Conservation (phyloP, 139 green algal species). For the Edaphochlamys debaryana region DNA sequence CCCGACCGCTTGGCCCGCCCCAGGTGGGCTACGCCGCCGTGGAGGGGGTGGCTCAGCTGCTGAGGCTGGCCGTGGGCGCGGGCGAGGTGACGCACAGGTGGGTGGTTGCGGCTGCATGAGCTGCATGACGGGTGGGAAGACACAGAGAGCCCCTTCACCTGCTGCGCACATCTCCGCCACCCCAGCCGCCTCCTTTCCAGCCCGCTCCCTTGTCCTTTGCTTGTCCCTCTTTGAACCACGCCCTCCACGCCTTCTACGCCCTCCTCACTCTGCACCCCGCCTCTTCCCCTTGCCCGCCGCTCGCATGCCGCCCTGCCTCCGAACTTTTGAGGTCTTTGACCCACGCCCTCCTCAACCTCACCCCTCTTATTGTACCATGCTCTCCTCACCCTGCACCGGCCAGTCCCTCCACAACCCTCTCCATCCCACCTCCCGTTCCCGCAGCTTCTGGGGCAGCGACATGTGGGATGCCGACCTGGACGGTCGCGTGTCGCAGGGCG, state of each 20-base stretch:
- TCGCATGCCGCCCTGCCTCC: too few species aligned
- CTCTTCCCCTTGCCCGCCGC: too few species aligned
- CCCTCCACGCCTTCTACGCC: too few species aligned
- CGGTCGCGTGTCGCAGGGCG: conserved; percentile 1
- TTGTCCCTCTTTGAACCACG: too few species aligned
- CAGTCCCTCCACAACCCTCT: not conserved
- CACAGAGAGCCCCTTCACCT: too few species aligned
- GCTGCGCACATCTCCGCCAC: too few species aligned
- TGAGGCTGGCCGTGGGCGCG: not conserved
- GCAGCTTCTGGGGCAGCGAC: conserved; percentile 30
- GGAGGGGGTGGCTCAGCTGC: not conserved
- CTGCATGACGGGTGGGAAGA: too few species aligned
- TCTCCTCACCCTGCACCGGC: not conserved
- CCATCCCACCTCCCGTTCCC: not conserved
- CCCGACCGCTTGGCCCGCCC: too few species aligned
- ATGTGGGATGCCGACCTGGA: conserved; percentile 6
- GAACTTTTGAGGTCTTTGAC: too few species aligned
- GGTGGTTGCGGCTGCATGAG: not conserved
- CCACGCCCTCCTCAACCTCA: too few species aligned
- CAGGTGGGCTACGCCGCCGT: not conserved
- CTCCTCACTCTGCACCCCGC: too few species aligned
- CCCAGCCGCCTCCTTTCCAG: not conserved
- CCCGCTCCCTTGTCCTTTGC: not conserved
- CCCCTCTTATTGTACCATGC: too few species aligned
- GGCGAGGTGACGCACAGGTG: conserved; percentile 9